Evolutionary conservation across 257 asterid species (phyloP), one percentile per base, ranked within the genome.

Genomic region (Primulina eburnea): DNA sequence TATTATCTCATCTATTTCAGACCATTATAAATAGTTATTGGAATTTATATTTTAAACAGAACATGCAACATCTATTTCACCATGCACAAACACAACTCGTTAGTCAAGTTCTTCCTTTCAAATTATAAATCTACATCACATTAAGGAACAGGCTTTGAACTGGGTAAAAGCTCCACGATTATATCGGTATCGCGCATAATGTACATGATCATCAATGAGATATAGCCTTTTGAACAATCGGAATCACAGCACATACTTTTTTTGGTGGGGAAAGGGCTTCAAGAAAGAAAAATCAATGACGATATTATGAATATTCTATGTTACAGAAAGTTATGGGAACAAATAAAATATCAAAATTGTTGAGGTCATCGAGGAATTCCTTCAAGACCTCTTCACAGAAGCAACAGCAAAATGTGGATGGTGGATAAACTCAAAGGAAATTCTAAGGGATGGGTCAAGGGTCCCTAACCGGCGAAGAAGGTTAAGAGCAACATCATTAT

Each of bases 401-500:
- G 95, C 97, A 76, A 84, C 82, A 8, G 99, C 96, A 70, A 91
- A 92, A 77, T 88, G 90, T 61, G 96, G 96, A 75, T 94, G 99
- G 76, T 89, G 96, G 64, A 67, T 87, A 74, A 90, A 88, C 75
- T 91, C 96, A 17, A 90, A 89, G 37, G 90, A 86, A 66, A 86
- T 73, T 77, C 89, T 87, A 50, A 93, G 94, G 0, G 96, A 84
- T 0, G 95, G 89, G 65, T 93, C 98, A 37, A 87, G 88, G 70
- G 77, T 81, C 43, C 97, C 97, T 79, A 90, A 72, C 80, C 86
- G 96, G 76, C 80, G 60, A 62, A 93, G 78, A 62, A 93, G 92
- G 81, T 84, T 85, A 32, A 89, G 82, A 62, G 96, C 99, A 33
- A 90, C 94, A 47, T 71, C 72, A 74, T 93, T 93, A 71, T 88